Evolutionary conservation across 2,329 filamentous ascomycete species (phyloP).

Genomic region (Apiospora aurea): DNA sequence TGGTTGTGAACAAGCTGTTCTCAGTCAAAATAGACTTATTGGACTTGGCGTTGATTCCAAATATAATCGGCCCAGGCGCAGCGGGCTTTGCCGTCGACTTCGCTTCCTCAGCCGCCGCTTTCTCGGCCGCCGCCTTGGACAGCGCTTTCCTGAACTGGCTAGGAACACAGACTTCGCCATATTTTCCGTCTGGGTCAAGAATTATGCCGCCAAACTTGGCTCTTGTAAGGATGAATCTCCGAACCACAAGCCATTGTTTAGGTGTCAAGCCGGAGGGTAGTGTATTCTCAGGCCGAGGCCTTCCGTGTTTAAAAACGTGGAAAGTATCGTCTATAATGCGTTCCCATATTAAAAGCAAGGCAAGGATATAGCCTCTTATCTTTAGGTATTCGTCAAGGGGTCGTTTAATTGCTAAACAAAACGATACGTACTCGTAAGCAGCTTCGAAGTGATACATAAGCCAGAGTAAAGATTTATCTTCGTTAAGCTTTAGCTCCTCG

Average conservation of each 20-base stretch:
- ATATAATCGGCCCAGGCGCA: background rate
- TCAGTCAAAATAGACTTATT: background rate
- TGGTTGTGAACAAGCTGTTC: no score
- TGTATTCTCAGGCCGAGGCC: background rate
- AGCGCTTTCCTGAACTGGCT: background rate
- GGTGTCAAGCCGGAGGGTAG: slow-evolving; percentile 8
- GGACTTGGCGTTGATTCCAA: background rate
- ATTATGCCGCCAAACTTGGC: slow-evolving; percentile 9
- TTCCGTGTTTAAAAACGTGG: slow-evolving; percentile 1
- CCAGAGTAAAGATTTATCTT: slow-evolving; percentile 3
- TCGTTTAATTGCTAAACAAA: slow-evolving; percentile 12
- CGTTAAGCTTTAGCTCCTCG: slow-evolving; percentile 4
- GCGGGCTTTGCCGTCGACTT: slow-evolving; percentile 1
- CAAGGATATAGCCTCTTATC: slow-evolving; percentile 2
- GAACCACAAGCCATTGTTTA: slow-evolving; percentile 10
- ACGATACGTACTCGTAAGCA: slow-evolving; percentile 3
- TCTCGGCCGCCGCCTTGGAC: background rate
- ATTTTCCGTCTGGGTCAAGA: slow-evolving; percentile 5
- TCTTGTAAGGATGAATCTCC: slow-evolving; percentile 7
- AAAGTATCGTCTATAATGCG: slow-evolving; percentile 7
- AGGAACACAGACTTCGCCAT: slow-evolving; percentile 6
- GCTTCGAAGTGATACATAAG: background rate
- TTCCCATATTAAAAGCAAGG: slow-evolving; percentile 6
- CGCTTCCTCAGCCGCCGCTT: background rate
- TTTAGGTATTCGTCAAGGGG: slow-evolving; percentile 8